Evolutionary conservation across 2,329 filamentous ascomycete species (phyloP), one percentile per base, ranked within the genome.

Genomic region (Huntiella bhutanensis): DNA sequence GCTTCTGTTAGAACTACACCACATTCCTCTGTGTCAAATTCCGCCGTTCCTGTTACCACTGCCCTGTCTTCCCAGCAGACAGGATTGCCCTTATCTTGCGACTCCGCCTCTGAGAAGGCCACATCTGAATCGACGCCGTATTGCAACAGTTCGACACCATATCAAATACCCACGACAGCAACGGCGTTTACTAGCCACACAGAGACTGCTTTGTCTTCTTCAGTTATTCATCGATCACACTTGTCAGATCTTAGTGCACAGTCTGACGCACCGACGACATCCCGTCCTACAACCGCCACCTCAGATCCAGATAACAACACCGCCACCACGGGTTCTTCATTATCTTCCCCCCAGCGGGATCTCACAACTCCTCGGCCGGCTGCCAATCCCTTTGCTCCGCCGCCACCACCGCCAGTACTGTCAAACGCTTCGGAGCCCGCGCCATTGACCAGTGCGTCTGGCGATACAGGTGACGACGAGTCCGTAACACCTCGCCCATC

Each of bases 1-100:
- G 70, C 70, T 57, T 71, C 69, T 60, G 71, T 70, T 56, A 69
- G 71, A 55, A 70, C 70, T 55, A 71, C 73, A 51, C 44, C 41
- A 49, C 51, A 55, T 55, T 22, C 52, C 53, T 45, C 50, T 49
- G n/a, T 45, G 32, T 36, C 41, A 12, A 46, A 41, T 47, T 33
- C 38, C n/a, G 16, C 22, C 33, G 15, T 17, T 19, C 16, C 41
- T 22, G 22, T n/a, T 33, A 34, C 33, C 33, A 22, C 45, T 36
- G 46, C 42, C 16, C 41, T 46, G 17, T 44, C 45, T 45, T 44
- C 46, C 34, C 43, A 46, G 33, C 39, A 46, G 28, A 36, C 37
- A 11, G 22, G 7, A 28, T 28, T 28, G 22, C 22, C 22, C 22
- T 41, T 41, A 17, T 41, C 32, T 28, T 17, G 12, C 38, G 38